phyloP scores from a whole-genome alignment of 495 filamentous ascomycete species.

The Trichoderma asperelloides region DNA sequence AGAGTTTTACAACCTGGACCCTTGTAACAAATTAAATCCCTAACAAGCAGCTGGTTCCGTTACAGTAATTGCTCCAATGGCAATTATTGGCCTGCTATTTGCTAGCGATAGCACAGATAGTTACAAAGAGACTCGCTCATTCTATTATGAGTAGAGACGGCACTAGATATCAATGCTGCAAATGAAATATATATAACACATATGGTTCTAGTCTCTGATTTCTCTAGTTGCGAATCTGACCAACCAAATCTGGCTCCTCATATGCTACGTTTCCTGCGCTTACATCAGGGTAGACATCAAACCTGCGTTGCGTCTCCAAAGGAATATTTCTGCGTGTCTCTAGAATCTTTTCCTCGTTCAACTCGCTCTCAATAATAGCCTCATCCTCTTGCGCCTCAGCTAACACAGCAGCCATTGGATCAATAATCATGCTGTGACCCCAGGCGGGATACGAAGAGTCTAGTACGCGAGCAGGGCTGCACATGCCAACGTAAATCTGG shows the following conservation, averaged over 20 bases:
- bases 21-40: too few species aligned
- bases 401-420: slow-evolving; percentile 80
- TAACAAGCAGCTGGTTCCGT: too few species aligned
- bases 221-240: neutral
- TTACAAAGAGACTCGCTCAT: too few species aligned
- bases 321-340: slow-evolving; percentile 79
- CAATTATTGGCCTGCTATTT: too few species aligned
- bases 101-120: too few species aligned
- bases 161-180: too few species aligned
- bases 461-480: slow-evolving; percentile 80
- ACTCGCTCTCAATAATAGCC: slow-evolving; percentile 67
- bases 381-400: slow-evolving; percentile 65
- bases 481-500: slow-evolving; percentile 88
- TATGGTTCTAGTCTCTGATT: neutral
- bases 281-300: slow-evolving; percentile 94
- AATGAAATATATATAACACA: neutral
- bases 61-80: too few species aligned
- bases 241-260: slow-evolving; percentile 13
- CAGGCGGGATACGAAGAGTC: slow-evolving; percentile 75
- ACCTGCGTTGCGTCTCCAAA: slow-evolving; percentile 73
- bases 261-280: slow-evolving; percentile 41
- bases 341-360: slow-evolving; percentile 63
- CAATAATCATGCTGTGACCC: slow-evolving; percentile 80
- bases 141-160: too few species aligned
- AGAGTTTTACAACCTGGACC: too few species aligned